Evolutionary conservation across 495 filamentous ascomycete species (phyloP), one percentile per base, ranked within the genome.

Genomic region (Penicillium canescens): DNA sequence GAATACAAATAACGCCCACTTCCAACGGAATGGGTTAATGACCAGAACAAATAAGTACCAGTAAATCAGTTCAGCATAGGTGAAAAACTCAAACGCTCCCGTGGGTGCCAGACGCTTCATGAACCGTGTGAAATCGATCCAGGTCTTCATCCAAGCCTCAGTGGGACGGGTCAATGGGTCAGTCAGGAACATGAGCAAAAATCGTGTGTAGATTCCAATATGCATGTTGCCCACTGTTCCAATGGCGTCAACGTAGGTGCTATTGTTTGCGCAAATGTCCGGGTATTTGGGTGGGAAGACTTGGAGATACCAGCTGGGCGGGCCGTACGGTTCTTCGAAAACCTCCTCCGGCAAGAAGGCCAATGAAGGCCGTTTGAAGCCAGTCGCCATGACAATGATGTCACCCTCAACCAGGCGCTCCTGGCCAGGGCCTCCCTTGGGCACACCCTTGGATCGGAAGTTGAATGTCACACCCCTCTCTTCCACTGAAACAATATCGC

Each of bases 241-340:
- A 55, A 96, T 93, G 1, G 86, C 90, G 50, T 87, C 85, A 35
- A 92, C 75, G 50, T 92, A 94, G 0, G 90, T 93, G 74, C 83
- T 91, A 65, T 96, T 96, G 72, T 89, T 91, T 59, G 82, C 85
- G 52, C 85, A 89, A 21, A 93, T 77, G 40, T 80, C 82, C 3
- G 82, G 77, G 55, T 75, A 75, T 36, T 75, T 70, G 42, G 74
- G 73, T 36, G 90, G 91, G 67, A 96, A 94, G 0, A 87, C 86
- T 66, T 91, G 88, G 1, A 93, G 78, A 57, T 92, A 96, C 91
- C 91, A 94, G 63, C 90, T 92, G 1, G 91, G 91, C 6, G 90
- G 88, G 5, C 72, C 73, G 63, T 93, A 92, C 4, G 86, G 82
- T 49, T 87, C 77, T 18, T 83, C 70, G 66, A 92, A 92, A 46